These are phyloP conservation scores for Pythium phragmiticola DNA, from an alignment of 352 stramenopile species.

Conservation along the genomic window DNA sequence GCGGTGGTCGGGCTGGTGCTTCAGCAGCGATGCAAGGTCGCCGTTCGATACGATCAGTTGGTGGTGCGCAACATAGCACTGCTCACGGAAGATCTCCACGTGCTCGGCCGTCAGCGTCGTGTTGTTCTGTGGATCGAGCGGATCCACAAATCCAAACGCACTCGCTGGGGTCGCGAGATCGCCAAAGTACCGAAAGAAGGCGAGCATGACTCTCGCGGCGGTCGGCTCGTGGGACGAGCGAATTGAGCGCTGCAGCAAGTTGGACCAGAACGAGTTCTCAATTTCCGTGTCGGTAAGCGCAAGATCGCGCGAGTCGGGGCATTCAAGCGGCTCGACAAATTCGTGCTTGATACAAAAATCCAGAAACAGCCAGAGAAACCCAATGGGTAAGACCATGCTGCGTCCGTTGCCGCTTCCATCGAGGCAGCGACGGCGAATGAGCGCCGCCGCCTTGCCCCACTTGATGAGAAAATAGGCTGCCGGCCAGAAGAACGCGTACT, in stretches of 20 bases:
- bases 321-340: constrained; percentile 46
- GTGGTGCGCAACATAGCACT: constrained; percentile 66
- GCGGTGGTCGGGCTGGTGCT: constrained; percentile 45
- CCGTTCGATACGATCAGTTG: constrained; percentile 60
- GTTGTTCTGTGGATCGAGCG: constrained; percentile 62
- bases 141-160: constrained; percentile 60
- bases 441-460: constrained; percentile 66
- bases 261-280: constrained; percentile 66
- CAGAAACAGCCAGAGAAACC: constrained; percentile 77
- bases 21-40: constrained; percentile 57
- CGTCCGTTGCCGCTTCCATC: constrained; percentile 31
- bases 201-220: constrained; percentile 51
- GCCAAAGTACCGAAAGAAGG: constrained; percentile 60
- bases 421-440: constrained; percentile 58
- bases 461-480: constrained; percentile 70
- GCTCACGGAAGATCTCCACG: constrained; percentile 49
- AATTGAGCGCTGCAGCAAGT: constrained; percentile 34
- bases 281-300: constrained; percentile 33
- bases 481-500: constrained; percentile 74
- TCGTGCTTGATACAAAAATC: constrained; percentile 54
- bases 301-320: background rate
- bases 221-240: constrained; percentile 8
- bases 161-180: constrained; percentile 41
- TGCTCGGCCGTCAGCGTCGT: constrained; percentile 47
- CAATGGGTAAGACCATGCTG: constrained; percentile 59